Evolutionary conservation across 768 basidiomycete species (phyloP).

Genomic region (Suillus occidentalis): DNA sequence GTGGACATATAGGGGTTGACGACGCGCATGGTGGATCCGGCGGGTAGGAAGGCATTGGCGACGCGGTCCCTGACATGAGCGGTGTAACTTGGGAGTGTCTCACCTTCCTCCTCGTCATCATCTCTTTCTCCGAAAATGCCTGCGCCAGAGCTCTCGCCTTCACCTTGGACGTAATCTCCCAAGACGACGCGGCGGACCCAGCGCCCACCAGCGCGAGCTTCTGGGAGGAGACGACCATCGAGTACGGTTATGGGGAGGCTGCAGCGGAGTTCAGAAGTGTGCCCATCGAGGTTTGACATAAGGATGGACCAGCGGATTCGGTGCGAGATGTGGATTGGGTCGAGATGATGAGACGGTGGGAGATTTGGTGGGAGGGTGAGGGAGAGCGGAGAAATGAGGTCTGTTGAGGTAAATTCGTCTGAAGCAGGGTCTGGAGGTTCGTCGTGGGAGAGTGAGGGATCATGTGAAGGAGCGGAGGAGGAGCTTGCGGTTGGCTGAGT

Average conservation of each 20-base stretch:
- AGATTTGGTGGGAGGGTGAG: constrained; percentile 58
- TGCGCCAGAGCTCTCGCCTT: constrained; percentile 8
- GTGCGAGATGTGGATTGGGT: constrained; percentile 76
- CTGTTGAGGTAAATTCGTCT: constrained; percentile 20
- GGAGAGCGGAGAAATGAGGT: constrained; percentile 60
- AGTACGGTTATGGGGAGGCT: constrained; percentile 88
- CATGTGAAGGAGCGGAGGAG: not conserved
- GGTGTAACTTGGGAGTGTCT: constrained; percentile 84
- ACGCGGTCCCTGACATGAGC: constrained; percentile 91
- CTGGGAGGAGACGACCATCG: constrained; percentile 67
- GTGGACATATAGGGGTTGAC: constrained; percentile 60
- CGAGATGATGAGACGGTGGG: constrained; percentile 71
- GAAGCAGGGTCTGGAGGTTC: not conserved
- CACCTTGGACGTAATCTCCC: constrained; percentile 31
- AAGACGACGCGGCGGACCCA: constrained; percentile 74
- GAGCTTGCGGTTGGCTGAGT: constrained; percentile 1
- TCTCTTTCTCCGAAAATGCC: constrained; percentile 41
- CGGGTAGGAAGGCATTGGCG: constrained; percentile 71
- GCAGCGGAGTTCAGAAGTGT: constrained; percentile 92
- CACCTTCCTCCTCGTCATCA: constrained; percentile 46
- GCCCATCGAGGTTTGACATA: constrained; percentile 86
- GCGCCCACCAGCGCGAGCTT: constrained; percentile 72
- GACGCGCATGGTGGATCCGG: constrained; percentile 60
- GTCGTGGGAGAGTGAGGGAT: constrained; percentile 9
- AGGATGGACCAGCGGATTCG: constrained; percentile 79